Evolutionary conservation across 1,284 basidiomycete genomes (phyloP), one percentile per base, ranked within the genome.

Genomic region (Cerioporus squamosus): DNA sequence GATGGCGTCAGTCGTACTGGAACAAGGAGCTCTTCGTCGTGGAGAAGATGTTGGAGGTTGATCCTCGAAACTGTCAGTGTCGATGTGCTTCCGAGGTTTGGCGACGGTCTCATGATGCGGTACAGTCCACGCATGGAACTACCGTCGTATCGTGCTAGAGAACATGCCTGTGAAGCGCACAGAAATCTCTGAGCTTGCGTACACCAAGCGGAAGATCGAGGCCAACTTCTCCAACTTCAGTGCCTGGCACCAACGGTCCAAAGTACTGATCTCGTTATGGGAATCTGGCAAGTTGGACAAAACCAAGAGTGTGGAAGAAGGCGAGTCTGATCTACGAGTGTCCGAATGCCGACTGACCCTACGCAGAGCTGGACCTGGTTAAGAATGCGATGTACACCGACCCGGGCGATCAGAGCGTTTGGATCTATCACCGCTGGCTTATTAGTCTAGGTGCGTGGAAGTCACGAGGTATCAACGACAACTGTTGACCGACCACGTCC

Each of bases 371-470:
- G 68, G 94, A 97, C 47, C 81, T 98, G 12, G 89, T 98, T 20
- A 86, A 90, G 64, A 95, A 97, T 69, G 97, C 97, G 0, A 86
- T 99, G 77, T 99, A 95, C 77, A 98, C 96, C 0, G 97, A 98
- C 71, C 97, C 97, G 1, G 85, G 87, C 48, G 97, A 99, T 74
- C 95, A 98, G 74, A 95, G 93, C 60, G 94, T 94, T 0, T 99
- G 97, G 97, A 87, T 98, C 55, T 99, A 99, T 73, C 97, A 99
- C 70, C 86, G 94, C 17, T 99, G 97, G 96, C 82, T 99, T 0
- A 82, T 98, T 49, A 93, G 93, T 23, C 72, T 81, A 57, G 87
- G 93, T 90, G 2, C 22, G 20, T 48, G 15, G 48, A n/a, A n/a
- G 4, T 3, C 14, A 24, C 23, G 4, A 31, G 14, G 14, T 42